A percentile compares a stretch with the other conserved stretches of the same genome.
phyloP scores from a whole-genome alignment of 177 flowering plant species.

The Telopea speciosissima region DNA sequence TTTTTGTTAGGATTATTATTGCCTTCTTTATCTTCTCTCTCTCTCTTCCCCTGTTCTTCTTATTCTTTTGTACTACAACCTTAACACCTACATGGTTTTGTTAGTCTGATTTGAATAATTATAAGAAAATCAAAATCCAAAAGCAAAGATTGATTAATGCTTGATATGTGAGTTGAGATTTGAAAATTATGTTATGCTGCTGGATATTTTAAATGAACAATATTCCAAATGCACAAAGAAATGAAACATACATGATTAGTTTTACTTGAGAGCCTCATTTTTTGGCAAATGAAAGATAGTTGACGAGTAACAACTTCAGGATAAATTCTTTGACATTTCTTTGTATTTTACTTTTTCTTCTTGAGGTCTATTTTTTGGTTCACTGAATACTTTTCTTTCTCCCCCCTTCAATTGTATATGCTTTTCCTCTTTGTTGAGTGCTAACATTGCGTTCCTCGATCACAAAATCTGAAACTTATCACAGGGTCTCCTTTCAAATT shows the following conservation, averaged over 20 bases:
- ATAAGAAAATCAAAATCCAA: neutral
- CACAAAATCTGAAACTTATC: conserved; percentile 14
- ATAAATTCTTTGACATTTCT: neutral
- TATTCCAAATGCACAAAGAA: neutral
- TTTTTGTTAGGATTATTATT: too few species aligned
- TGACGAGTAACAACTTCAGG: neutral
- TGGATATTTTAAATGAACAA: neutral
- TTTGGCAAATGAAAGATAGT: neutral
- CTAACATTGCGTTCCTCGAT: conserved; percentile 11
- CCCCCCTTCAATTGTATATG: neutral
- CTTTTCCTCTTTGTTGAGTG: conserved; percentile 3
- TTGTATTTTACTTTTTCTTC: neutral
- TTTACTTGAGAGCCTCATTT: neutral
- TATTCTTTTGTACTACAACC: neutral
- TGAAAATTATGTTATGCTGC: neutral
- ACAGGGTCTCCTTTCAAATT: conserved; percentile 51
- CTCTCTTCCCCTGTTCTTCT: too few species aligned
- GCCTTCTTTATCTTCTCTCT: too few species aligned
- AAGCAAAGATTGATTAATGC: neutral
- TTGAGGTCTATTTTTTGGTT: neutral
- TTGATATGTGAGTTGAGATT: neutral
- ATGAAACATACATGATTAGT: neutral
- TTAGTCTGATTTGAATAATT: neutral
- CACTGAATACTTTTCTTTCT: neutral
- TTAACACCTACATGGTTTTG: neutral